A percentile compares a stretch with the other conserved stretches of the same genome.
Conservation (phyloP, 2,329 filamentous ascomycete species). For the Aspergillus cejpii region DNA sequence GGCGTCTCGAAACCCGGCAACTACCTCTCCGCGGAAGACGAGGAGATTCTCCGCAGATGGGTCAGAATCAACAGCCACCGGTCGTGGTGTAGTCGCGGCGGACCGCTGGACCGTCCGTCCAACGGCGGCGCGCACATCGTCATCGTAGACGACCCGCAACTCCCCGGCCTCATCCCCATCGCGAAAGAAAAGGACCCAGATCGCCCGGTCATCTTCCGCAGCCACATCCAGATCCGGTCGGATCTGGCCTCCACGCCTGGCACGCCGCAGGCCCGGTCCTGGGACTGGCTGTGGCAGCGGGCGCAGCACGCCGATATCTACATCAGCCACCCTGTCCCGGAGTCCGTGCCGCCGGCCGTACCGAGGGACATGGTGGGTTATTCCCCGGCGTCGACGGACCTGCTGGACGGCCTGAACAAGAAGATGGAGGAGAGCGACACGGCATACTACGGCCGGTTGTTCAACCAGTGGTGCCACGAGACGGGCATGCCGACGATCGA, state of each 20-base stretch:
- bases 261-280: slow-evolving; percentile 65
- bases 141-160: slow-evolving; percentile 76
- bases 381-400: slow-evolving; percentile 74
- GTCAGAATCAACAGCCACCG: slow-evolving; percentile 64
- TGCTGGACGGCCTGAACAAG: slow-evolving; percentile 78
- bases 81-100: slow-evolving; percentile 64
- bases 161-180: slow-evolving; percentile 69
- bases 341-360: slow-evolving; percentile 66
- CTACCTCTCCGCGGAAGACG: slow-evolving; percentile 56
- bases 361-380: slow-evolving; percentile 62
- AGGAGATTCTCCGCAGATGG: slow-evolving; percentile 60
- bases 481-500: slow-evolving; percentile 43
- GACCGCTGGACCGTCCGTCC: slow-evolving; percentile 57
- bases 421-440: slow-evolving; percentile 61
- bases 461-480: slow-evolving; percentile 57
- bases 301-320: slow-evolving; percentile 69
- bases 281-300: slow-evolving; percentile 67
- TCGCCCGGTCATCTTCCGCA: slow-evolving; percentile 73
- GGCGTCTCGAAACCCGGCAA: slow-evolving; percentile 62
- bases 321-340: slow-evolving; percentile 71
- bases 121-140: slow-evolving; percentile 70
- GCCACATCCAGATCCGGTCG: slow-evolving; percentile 74
- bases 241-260: slow-evolving; percentile 60
- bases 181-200: slow-evolving; percentile 64
- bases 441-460: slow-evolving; percentile 67